Conservation (phyloP, 2,329 filamentous ascomycete species). For the Stagonosporopsis vannaccii region DNA sequence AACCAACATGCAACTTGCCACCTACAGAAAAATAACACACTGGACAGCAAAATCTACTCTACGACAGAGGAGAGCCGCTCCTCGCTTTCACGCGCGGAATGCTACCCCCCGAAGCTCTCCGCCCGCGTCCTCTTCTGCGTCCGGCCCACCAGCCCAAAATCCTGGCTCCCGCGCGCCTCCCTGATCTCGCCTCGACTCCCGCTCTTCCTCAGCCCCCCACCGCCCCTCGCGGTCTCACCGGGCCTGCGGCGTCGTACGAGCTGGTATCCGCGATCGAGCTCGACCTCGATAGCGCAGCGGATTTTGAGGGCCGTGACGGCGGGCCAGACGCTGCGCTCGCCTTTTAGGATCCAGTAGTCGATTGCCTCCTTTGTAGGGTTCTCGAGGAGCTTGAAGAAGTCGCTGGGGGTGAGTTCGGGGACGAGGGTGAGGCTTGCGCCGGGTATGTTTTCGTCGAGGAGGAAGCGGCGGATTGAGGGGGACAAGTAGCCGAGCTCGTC, state of each 20-base stretch:
- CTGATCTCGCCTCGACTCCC: slow-evolving; percentile 31
- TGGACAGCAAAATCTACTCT: too few species aligned
- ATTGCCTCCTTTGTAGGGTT: slow-evolving; percentile 78
- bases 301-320: slow-evolving; percentile 83
- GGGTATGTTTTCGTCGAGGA: slow-evolving; percentile 83
- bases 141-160: slow-evolving; percentile 9
- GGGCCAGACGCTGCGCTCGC: slow-evolving; percentile 91
- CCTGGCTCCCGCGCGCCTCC: slow-evolving; percentile 21
- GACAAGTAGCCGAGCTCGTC: slow-evolving; percentile 79
- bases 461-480: slow-evolving; percentile 71
- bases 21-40: too few species aligned
- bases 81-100: background rate
- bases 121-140: slow-evolving; percentile 32
- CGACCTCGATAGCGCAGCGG: slow-evolving; percentile 83
- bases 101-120: slow-evolving; percentile 36
- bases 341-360: slow-evolving; percentile 83
- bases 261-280: slow-evolving; percentile 86
- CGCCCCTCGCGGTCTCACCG: slow-evolving; percentile 40
- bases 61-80: too few species aligned
- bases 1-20: too few species aligned
- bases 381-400: slow-evolving; percentile 82
- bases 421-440: slow-evolving; percentile 82
- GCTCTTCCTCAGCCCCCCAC: slow-evolving; percentile 28
- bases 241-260: slow-evolving; percentile 67
- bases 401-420: slow-evolving; percentile 74